These are phyloP conservation scores for Leccinum imitatum DNA, from an alignment of 768 basidiomycete species.

Conservation along the genomic window DNA sequence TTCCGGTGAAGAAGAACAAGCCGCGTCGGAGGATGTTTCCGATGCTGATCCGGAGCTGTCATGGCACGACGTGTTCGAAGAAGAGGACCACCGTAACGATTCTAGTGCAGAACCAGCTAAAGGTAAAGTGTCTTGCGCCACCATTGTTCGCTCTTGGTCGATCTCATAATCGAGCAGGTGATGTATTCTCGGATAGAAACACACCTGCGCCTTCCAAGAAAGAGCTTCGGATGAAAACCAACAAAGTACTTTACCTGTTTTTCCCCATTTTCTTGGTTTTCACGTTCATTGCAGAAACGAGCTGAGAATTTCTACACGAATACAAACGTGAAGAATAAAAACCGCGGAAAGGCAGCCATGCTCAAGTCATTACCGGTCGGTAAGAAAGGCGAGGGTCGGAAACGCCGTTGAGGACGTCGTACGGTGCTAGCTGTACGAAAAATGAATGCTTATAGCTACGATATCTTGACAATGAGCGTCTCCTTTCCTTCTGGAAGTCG, in stretches of 20 bases:
- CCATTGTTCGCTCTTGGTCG: neutral
- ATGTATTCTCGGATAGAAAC: conserved; percentile 35
- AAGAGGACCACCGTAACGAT: conserved; percentile 33
- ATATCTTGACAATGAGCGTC: conserved; percentile 2
- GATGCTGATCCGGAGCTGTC: conserved; percentile 51
- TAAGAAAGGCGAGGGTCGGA: conserved; percentile 45
- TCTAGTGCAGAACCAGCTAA: conserved; percentile 11
- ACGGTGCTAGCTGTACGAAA: conserved; percentile 14
- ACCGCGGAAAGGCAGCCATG: conserved; percentile 59
- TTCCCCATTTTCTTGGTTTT: conserved; percentile 4
- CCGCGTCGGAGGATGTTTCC: conserved; percentile 34
- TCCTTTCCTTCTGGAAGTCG: neutral
- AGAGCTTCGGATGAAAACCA: conserved; percentile 86
- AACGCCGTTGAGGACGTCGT: conserved; percentile 29
- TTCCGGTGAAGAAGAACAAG: conserved; percentile 45
- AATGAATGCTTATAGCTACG: conserved; percentile 9
- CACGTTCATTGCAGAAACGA: conserved; percentile 59
- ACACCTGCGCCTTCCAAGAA: conserved; percentile 43
- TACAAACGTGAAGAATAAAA: conserved; percentile 88
- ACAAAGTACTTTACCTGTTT: conserved; percentile 57
- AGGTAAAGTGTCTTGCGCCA: conserved; percentile 21
- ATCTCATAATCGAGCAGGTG: conserved; percentile 27
- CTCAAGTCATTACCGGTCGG: conserved; percentile 57
- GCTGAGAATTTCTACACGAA: conserved; percentile 85
- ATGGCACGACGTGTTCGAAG: conserved; percentile 88